Percentiles rank a stretch among this genome's conserved stretches.
Conservation (phyloP, 2,329 filamentous ascomycete species). For the Metarhizium anisopliae region DNA sequence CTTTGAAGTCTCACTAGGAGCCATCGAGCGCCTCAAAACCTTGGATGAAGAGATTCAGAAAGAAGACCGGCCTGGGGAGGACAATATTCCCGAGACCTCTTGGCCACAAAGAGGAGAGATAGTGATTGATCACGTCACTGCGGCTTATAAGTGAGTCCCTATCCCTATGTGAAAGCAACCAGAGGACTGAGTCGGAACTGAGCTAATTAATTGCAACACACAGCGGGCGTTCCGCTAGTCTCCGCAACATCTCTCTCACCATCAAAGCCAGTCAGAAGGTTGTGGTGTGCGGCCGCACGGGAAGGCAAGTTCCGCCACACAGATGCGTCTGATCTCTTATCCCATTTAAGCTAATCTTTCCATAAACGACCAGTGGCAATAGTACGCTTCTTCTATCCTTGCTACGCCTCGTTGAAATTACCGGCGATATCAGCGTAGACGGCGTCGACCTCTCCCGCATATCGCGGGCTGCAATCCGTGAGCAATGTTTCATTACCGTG, state of each 20-base stretch:
- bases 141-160: constrained; percentile 14
- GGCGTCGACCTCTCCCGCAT: constrained; percentile 17
- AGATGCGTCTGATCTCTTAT: too few relatives aligned
- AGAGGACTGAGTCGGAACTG: too few relatives aligned
- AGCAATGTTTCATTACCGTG: constrained; percentile 20
- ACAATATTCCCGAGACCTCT: not conserved
- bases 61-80: not conserved
- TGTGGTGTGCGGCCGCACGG: constrained; percentile 16
- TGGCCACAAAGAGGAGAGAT: constrained; percentile 20
- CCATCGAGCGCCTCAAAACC: constrained; percentile 6
- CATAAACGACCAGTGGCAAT: constrained; percentile 14
- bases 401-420: constrained; percentile 9
- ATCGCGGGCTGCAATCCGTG: constrained; percentile 14
- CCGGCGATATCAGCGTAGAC: constrained; percentile 19
- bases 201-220: too few relatives aligned
- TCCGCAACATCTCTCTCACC: constrained; percentile 7
- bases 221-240: not conserved
- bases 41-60: constrained; percentile 10
- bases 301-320: constrained; percentile 11
- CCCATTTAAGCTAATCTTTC: not conserved
- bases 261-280: constrained; percentile 12
- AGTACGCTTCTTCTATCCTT: constrained; percentile 14
- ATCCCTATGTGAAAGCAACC: too few relatives aligned
- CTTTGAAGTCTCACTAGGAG: constrained; percentile 7
- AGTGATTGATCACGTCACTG: constrained; percentile 15